phyloP scores from a whole-genome alignment of 1,284 basidiomycete species.

The Leucocoprinus gongylophorus region DNA sequence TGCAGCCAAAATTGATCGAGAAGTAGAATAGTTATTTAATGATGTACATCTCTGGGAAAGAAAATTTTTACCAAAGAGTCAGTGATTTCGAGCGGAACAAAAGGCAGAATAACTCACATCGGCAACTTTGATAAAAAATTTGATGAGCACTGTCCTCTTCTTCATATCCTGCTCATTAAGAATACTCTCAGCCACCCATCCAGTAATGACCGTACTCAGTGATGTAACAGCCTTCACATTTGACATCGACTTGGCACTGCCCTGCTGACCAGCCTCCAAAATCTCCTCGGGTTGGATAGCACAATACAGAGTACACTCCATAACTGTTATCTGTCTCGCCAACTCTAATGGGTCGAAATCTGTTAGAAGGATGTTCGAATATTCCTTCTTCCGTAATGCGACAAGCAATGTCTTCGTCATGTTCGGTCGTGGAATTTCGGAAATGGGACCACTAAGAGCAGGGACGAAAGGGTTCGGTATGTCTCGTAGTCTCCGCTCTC shows the following conservation, averaged over 20 bases:
- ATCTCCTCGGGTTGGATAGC: constrained; percentile 86
- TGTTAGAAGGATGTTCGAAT: constrained; percentile 58
- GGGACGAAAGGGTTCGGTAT: constrained; percentile 53
- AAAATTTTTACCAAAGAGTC: constrained; percentile 18
- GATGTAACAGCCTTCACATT: constrained; percentile 75
- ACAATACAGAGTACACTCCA: constrained; percentile 86
- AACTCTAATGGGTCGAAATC: constrained; percentile 93
- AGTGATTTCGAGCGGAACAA: background rate
- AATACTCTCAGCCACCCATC: constrained; percentile 94
- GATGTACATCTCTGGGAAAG: constrained; percentile 68
- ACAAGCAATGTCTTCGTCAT: constrained; percentile 79
- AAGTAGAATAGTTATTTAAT: constrained; percentile 88
- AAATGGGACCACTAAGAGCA: constrained; percentile 28
- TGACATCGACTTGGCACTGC: constrained; percentile 44
- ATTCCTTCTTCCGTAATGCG: constrained; percentile 53
- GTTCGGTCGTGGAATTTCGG: constrained; percentile 71
- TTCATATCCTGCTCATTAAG: constrained; percentile 85
- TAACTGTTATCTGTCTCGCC: constrained; percentile 91
- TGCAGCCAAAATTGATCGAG: constrained; percentile 89
- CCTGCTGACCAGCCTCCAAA: constrained; percentile 71
- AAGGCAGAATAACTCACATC: constrained; percentile 55
- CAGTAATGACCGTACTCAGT: constrained; percentile 87
- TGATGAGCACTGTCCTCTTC: constrained; percentile 78
- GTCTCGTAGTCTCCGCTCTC: constrained; percentile 53
- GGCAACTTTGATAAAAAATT: constrained; percentile 95